phyloP scores from a whole-genome alignment of 2,329 filamentous ascomycete genomes.

The Apiospora phragmitis region DNA sequence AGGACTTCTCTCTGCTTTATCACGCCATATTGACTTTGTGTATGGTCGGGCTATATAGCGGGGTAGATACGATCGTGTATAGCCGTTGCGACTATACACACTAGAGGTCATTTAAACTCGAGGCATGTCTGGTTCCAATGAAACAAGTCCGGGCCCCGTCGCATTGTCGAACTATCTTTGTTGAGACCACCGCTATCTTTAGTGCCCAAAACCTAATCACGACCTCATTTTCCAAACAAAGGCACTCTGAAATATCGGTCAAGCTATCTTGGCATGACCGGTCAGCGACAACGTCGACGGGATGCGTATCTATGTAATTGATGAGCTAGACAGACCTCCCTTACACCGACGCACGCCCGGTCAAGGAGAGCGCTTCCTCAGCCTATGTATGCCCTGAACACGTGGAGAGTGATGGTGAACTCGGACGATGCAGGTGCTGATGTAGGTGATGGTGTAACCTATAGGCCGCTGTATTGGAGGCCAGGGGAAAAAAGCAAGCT shows the following conservation, averaged over 20 bases:
- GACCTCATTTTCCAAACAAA: neutral
- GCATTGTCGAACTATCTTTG: neutral
- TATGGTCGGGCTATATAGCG: neutral
- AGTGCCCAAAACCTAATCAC: constrained; percentile 1
- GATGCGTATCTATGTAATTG: neutral
- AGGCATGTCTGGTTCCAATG: constrained; percentile 2
- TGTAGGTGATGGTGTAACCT: neutral
- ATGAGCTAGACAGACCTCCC: neutral
- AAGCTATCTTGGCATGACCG: neutral
- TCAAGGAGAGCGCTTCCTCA: neutral
- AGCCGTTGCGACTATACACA: constrained; percentile 1
- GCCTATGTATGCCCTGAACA: neutral
- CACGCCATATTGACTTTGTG: neutral
- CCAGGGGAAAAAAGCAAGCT: neutral
- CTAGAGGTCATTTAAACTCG: constrained; percentile 1
- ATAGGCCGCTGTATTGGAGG: neutral
- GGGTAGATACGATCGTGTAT: neutral
- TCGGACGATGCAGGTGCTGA: neutral
- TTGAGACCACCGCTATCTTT: neutral
- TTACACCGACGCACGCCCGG: neutral
- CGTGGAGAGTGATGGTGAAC: neutral
- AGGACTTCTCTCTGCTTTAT: neutral
- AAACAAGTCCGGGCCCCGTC: neutral
- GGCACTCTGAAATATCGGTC: neutral
- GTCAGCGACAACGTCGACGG: neutral